Conservation (phyloP, 345 rosid genomes). For the Balakata baccata region DNA sequence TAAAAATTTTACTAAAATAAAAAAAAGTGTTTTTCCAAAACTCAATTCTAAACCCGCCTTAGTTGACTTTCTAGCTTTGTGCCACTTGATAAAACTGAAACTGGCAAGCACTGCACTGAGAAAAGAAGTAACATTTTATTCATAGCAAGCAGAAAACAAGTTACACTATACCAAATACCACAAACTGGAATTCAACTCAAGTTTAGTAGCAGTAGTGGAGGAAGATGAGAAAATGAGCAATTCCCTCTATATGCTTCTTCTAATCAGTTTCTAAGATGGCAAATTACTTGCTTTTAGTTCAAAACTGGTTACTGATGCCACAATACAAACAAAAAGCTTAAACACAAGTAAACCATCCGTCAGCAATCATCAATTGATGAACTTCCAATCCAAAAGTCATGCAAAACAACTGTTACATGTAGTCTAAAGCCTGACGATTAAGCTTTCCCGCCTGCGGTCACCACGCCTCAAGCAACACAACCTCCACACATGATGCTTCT, state of each 20-base stretch:
- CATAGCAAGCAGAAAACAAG: not conserved
- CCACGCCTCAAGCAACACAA: conserved; percentile 40
- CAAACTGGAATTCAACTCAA: conserved; percentile 1
- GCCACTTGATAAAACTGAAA: too few relatives aligned
- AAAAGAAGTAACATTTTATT: not conserved
- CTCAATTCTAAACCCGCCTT: too few relatives aligned
- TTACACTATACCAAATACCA: not conserved
- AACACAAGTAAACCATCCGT: not conserved
- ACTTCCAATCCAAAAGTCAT: conserved; percentile 9
- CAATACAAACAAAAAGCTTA: not conserved
- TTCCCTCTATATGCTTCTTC: conserved; percentile 32
- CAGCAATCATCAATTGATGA: conserved; percentile 20
- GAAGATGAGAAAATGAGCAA: conserved; percentile 35
- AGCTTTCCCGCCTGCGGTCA: not conserved
- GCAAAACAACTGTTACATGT: not conserved
- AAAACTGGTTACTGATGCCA: conserved; percentile 5
- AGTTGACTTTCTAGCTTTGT: too few relatives aligned
- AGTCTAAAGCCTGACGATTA: not conserved
- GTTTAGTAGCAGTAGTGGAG: not conserved
- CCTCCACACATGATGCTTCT: conserved; percentile 82
- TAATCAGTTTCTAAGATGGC: conserved; percentile 12
- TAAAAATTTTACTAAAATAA: too few relatives aligned
- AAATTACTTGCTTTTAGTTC: not conserved
- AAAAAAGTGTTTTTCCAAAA: too few relatives aligned
- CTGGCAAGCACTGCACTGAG: too few relatives aligned